Evolutionary conservation across 148 eudicot species (phyloP).

Genomic region (Amaranthus cruentus): DNA sequence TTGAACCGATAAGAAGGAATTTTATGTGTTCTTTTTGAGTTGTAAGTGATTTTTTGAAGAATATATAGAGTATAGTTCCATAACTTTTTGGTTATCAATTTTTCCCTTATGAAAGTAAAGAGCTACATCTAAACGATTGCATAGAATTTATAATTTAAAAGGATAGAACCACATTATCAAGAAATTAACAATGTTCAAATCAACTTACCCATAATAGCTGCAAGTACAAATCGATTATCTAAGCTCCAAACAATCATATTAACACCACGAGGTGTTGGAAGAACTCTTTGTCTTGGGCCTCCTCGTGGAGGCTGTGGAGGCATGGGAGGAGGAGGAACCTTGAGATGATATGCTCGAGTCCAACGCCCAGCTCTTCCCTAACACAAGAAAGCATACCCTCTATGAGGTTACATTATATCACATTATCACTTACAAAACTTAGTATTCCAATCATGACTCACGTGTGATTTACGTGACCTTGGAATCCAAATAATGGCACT

Average conservation of each 20-base stretch:
- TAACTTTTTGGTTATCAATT: too few species aligned
- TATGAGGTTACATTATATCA: neutral
- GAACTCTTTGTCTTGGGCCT: conserved; percentile 87
- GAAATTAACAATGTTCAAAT: neutral
- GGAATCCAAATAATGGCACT: conserved; percentile 98
- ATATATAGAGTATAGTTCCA: too few species aligned
- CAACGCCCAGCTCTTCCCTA: conserved; percentile 84
- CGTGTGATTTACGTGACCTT: conserved; percentile 94
- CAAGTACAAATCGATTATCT: conserved; percentile 95
- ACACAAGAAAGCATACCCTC: conserved; percentile 13
- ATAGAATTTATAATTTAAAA: neutral
- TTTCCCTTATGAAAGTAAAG: neutral
- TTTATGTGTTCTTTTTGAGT: too few species aligned
- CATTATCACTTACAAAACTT: neutral
- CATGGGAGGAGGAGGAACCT: conserved; percentile 94
- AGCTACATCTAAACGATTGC: neutral
- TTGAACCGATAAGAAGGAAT: too few species aligned
- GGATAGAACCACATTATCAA: neutral
- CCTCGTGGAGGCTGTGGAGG: conserved; percentile 86
- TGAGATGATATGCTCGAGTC: conserved; percentile 86
- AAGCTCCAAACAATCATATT: conserved; percentile 97
- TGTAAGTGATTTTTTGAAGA: too few species aligned
- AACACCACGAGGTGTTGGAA: conserved; percentile 93
- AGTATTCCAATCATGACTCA: conserved; percentile 31
- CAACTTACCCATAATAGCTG: conserved; percentile 92